Evolutionary conservation across 768 basidiomycete genomes (phyloP), one percentile per base, ranked within the genome.

Genomic region (Mycena pura): DNA sequence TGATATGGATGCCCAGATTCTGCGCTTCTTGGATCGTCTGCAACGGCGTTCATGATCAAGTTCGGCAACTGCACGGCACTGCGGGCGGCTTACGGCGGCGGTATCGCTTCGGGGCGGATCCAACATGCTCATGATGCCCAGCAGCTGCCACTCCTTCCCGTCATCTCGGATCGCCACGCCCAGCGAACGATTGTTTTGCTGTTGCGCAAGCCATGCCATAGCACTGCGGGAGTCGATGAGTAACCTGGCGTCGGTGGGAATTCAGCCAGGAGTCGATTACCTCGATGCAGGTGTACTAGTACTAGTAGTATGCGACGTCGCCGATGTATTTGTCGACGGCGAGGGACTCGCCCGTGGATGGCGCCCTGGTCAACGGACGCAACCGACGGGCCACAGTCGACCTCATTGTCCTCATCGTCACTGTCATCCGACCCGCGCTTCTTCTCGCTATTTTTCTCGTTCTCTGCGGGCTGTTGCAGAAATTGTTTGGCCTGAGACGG

Each of bases 91-190:
- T 46, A 74, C 73, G 43, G 69, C 65, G 14, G 74, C 77, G 21
- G 81, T 82, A 64, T 82, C 81, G 9, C 62, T 38, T 39, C 81
- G 76, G 29, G 81, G 82, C 28, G 81, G 81, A 60, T 82, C 81
- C 58, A 75, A 79, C 77, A 80, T 80, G 43, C 63, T 67, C 51
- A 75, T 60, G 22, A 60, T 57, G 2, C 81, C 81, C 36, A 82
- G 72, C 31, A 79, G 63, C 64, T 80, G 62, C 80, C 79, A 82
- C 5, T 75, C 74, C 46, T 73, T 70, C 7, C 74, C 77, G 6
- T 74, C 70, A 60, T 82, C 79, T 65, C 79, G 76, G 54, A 69
- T 61, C 17, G 81, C 81, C 10, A 82, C 78, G 58, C 79, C 81
- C 21, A 82, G 74, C 10, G 76, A 74, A 82, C 14, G 74, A 73